Percentiles rank a stretch among this genome's conserved stretches.
Evolutionary conservation across 306 rosid genomes (phyloP).

Genomic region (Glycine tomentella): DNA sequence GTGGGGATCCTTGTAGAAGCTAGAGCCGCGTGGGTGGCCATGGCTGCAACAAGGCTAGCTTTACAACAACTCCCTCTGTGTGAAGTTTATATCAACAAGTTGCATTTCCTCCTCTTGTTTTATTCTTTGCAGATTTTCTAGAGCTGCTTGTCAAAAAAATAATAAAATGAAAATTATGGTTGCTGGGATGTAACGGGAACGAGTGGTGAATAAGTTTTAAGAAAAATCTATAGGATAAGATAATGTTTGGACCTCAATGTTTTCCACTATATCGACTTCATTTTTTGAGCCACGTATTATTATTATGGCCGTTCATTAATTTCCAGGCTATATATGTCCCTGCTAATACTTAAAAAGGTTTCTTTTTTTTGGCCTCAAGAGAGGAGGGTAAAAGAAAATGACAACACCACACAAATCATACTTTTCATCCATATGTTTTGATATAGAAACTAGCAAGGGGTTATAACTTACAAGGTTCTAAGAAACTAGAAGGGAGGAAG

Average conservation of each 20-base stretch:
- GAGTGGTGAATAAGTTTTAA: constrained; percentile 71
- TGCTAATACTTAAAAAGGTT: neutral
- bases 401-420: too few relatives aligned
- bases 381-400: too few relatives aligned
- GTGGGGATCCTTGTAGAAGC: constrained; percentile 86
- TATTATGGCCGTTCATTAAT: constrained; percentile 31
- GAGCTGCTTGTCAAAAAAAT: constrained; percentile 17
- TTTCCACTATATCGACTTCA: constrained; percentile 23
- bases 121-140: constrained; percentile 34
- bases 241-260: constrained; percentile 45
- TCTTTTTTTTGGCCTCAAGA: neutral
- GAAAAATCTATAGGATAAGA: constrained; percentile 75
- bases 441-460: too few relatives aligned
- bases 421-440: neutral
- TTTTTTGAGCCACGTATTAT: constrained; percentile 64
- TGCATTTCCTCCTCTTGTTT: constrained; percentile 36
- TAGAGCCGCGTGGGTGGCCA: constrained; percentile 95
- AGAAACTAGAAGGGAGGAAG: too few relatives aligned
- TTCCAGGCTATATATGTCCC: constrained; percentile 35
- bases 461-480: too few relatives aligned
- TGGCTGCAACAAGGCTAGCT: constrained; percentile 55
- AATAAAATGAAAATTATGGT: constrained; percentile 53
- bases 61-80: constrained; percentile 3
- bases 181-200: constrained; percentile 50
- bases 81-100: constrained; percentile 1